Evolutionary conservation across 257 asterid genomes (phyloP).

Genomic region (Solanum pennellii): DNA sequence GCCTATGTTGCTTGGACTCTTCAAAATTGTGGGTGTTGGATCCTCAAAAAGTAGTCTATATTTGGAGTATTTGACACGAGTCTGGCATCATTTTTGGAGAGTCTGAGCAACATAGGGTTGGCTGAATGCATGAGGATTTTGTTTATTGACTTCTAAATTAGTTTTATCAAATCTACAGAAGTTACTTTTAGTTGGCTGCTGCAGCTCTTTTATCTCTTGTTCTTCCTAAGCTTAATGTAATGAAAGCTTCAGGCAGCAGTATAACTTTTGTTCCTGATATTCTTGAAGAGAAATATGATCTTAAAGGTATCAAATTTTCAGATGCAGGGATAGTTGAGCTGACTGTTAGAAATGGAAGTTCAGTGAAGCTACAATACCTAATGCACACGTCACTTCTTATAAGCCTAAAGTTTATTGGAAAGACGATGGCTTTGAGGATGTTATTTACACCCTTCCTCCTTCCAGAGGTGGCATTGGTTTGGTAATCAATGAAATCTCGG

Average conservation of each 20-base stretch:
- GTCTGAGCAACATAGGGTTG: not conserved
- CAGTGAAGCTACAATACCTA: conserved; percentile 50
- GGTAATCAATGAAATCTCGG: conserved; percentile 29
- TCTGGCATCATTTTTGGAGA: not conserved
- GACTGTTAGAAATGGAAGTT: conserved; percentile 67
- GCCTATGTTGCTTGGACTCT: not conserved
- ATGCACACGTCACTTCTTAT: conserved; percentile 57
- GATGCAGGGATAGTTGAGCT: conserved; percentile 45
- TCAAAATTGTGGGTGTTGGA: not conserved
- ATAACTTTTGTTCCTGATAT: conserved; percentile 12
- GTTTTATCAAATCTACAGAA: not conserved
- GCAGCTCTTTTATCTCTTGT: conserved; percentile 45
- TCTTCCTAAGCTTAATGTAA: conserved; percentile 19
- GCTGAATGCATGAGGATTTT: not conserved
- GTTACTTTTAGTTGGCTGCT: conserved; percentile 8
- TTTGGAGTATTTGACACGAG: not conserved
- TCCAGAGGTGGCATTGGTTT: conserved; percentile 58
- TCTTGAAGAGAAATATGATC: conserved; percentile 51
- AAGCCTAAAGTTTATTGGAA: conserved; percentile 77
- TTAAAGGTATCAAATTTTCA: conserved; percentile 50
- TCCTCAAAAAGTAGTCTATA: not conserved
- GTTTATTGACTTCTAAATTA: not conserved
- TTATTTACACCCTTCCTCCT: conserved; percentile 38
- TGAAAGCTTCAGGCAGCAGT: conserved; percentile 15
- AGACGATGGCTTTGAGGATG: conserved; percentile 72